These are phyloP conservation scores for Rhododendron kiyosumense DNA, from an alignment of 148 eudicot genomes.

Conservation along the genomic window DNA sequence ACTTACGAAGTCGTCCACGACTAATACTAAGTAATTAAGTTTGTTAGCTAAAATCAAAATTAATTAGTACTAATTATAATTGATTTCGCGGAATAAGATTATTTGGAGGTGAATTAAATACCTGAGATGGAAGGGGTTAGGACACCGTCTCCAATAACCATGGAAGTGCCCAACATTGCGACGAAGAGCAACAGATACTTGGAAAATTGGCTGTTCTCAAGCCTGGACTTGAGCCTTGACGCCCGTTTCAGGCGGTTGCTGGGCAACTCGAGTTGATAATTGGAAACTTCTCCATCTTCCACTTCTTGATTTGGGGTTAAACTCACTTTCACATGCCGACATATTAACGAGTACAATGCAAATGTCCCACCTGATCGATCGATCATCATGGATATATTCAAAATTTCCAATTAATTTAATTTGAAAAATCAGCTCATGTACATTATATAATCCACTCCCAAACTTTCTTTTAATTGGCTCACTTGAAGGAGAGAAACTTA, in stretches of 20 bases:
- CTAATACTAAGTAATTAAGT: too few species aligned
- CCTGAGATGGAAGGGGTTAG: conserved; percentile 37
- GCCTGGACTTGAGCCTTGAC: conserved; percentile 10
- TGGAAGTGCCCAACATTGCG: conserved; percentile 29
- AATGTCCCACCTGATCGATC: conserved; percentile 28
- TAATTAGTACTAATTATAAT: too few species aligned
- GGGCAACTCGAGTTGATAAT: conserved; percentile 7
- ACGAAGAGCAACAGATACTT: conserved; percentile 12
- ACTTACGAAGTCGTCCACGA: too few species aligned
- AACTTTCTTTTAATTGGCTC: too few species aligned
- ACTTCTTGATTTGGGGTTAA: conserved; percentile 16
- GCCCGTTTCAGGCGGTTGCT: conserved; percentile 6
- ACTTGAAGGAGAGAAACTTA: too few species aligned
- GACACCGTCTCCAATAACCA: conserved; percentile 31
- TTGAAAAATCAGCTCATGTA: not conserved
- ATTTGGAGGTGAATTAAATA: not conserved
- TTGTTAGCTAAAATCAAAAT: too few species aligned
- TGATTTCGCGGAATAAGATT: too few species aligned
- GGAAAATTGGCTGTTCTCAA: conserved; percentile 19
- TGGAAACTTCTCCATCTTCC: conserved; percentile 22
- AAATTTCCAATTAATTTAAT: not conserved
- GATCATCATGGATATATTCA: too few species aligned
- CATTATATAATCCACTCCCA: too few species aligned
- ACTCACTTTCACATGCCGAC: conserved; percentile 29
- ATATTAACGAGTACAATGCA: conserved; percentile 20